Evolutionary conservation across 2,329 filamentous ascomycete species (phyloP).

Genomic region (Colletotrichum acutatum): DNA sequence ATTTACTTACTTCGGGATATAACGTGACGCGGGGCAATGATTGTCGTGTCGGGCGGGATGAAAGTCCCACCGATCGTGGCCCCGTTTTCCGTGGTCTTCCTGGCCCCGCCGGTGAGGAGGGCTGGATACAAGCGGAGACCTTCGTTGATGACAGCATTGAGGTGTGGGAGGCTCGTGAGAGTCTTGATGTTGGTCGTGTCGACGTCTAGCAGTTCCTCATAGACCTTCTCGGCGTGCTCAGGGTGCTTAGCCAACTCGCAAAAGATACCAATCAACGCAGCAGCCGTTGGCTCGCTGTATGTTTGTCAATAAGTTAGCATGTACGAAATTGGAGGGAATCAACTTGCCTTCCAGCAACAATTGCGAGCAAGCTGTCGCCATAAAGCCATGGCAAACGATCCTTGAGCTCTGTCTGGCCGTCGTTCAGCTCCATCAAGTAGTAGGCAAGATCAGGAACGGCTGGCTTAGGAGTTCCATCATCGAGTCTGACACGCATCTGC

Average conservation of each 20-base stretch:
- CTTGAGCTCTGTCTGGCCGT: constrained; percentile 21
- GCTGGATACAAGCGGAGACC: constrained; percentile 33
- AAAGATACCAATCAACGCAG: constrained; percentile 37
- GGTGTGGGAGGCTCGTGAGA: constrained; percentile 36
- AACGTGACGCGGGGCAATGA: constrained; percentile 37
- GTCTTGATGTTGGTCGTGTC: constrained; percentile 37
- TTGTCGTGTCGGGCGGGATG: constrained; percentile 34
- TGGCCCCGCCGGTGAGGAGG: constrained; percentile 31
- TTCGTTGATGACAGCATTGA: constrained; percentile 38
- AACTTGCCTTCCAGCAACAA: constrained; percentile 39
- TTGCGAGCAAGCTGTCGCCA: constrained; percentile 37
- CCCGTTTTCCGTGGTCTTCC: constrained; percentile 33
- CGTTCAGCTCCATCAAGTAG: constrained; percentile 30
- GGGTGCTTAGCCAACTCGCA: constrained; percentile 37
- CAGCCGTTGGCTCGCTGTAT: constrained; percentile 36
- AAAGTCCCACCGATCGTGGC: constrained; percentile 27
- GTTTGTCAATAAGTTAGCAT: background rate
- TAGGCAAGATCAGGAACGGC: constrained; percentile 26
- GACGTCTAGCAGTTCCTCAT: constrained; percentile 30
- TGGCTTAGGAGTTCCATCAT: constrained; percentile 21
- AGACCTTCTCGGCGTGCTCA: constrained; percentile 30
- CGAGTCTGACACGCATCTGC: constrained; percentile 35
- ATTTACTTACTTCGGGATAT: constrained; percentile 48
- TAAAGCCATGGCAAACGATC: constrained; percentile 31
- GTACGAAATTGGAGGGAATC: background rate